Base-by-base conservation (phyloP, 1,139 yeast genomes). In the Hansenula sp. region DNA sequence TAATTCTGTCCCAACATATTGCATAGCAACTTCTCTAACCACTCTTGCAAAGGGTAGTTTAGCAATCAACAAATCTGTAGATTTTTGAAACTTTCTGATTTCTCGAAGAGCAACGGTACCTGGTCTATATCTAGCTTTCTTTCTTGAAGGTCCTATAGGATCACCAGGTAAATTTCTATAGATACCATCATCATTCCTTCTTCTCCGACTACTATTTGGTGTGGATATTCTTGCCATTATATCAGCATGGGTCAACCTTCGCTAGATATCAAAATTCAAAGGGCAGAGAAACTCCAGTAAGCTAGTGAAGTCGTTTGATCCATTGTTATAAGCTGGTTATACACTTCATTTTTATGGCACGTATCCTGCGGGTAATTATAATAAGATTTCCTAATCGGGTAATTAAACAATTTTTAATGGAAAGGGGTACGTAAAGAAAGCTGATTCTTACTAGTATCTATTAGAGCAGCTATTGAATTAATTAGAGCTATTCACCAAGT, bases 31-130 rank as follows among this genome's bases (percentile, higher is more conserved):
- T 51, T 90, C 97, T 44, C 88, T 76, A 7, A 68, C 76, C 28
- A 89, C 68, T 46, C 96, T 70, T 2, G 96, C 94, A 71, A 90
- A 90, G n/a, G 97, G 97, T 35, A 90, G 72, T 56, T 88, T 88
- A 34, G 92, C 71, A 29, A 90, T 70, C 39, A 90, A 68, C 36
- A 90, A 66, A 46, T 86, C 95, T 0, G 96, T 84, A 25, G 82
- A 70, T 53, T 79, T 75, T 59, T 90, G 97, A 53, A 79, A 89
- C 53, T 72, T 75, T 44, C 94, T 68, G 32, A 90, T 87, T 56
- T 90, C 96, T 49, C 84, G 69, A 36, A 87, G 62, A 1, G 96
- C 95, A 32, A 68, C 66, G 0, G 85, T 79, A 11, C 95, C 95
- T 0, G 94, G 92, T 43, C 73, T 73, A 54, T 76, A 82, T 44